Base-by-base conservation (phyloP, 257 asterid species). In the Solanum sitiens region DNA sequence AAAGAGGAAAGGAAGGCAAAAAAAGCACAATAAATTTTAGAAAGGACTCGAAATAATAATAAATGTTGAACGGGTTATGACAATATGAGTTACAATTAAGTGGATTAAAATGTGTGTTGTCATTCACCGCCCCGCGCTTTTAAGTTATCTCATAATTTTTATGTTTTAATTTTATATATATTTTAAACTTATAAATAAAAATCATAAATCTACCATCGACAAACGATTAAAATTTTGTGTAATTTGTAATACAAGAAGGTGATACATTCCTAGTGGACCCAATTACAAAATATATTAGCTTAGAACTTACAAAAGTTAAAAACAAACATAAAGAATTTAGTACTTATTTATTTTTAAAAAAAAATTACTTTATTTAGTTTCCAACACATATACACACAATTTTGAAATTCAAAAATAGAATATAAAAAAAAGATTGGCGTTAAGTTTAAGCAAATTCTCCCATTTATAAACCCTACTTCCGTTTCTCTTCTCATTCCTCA, bases 401-500 rank as follows among this genome's bases (percentile, higher is more conserved):
- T 86, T 88, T 77, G 87, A 85, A 88, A 86, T 86, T 86, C 84
- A 65, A 88, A 85, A 30, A 32, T 83, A 83, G 75, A 87, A 84
- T 79, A 87, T 7, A n/a, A 75, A 39, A 39, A 39, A 74, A 71
- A 65, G 25, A 77, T 85, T 89, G 85, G 89, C 90, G 88, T 89
- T 84, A 45, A 84, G 56, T 86, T 86, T 71, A 89, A 89, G 89
- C 89, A 12, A 53, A 15, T 10, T 79, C 1, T 8, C 16, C 44
- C 7, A 68, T 42, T 83, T 68, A 88, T 68, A 88, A 86, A 88
- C 90, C 90, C 90, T 88, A 53, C 23, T 39, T 40, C 35, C 85
- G 83, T 63, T 25, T 61, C 20, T 7, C 67, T 71, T 86, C 18
- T 73, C 47, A 12, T 30, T 32, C 25, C 39, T 16, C 37, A 35